Conservation (phyloP, 2,329 filamentous ascomycete genomes). For the Paecilomyces niveus region DNA sequence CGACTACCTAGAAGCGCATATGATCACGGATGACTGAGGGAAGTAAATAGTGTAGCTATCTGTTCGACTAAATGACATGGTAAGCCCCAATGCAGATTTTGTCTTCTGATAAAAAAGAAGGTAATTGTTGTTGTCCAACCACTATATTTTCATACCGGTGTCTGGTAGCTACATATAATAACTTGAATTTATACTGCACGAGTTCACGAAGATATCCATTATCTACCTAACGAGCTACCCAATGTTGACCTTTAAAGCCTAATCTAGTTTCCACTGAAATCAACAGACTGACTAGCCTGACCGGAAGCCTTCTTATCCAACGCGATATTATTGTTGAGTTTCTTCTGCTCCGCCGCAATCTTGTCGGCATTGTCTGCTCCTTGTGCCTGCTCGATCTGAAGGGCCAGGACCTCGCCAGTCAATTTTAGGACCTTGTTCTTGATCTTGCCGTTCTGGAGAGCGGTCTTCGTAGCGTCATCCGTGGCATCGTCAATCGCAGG, state of each 20-base stretch:
- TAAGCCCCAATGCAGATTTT: too few relatives aligned
- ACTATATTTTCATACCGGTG: too few relatives aligned
- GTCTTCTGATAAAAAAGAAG: too few relatives aligned
- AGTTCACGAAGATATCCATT: neutral
- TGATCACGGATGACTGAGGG: too few relatives aligned
- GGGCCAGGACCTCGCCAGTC: constrained; percentile 44
- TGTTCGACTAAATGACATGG: too few relatives aligned
- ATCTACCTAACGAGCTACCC: neutral
- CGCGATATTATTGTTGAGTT: constrained; percentile 48
- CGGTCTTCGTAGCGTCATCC: constrained; percentile 33
- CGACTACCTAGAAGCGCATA: too few relatives aligned
- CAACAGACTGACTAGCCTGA: constrained; percentile 14
- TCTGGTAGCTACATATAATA: too few relatives aligned
- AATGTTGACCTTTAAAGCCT: neutral
- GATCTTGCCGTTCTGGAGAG: constrained; percentile 50
- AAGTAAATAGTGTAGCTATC: too few relatives aligned
- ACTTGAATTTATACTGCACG: too few relatives aligned
- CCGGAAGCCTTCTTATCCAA: constrained; percentile 28
- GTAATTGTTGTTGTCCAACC: too few relatives aligned
- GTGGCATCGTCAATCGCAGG: constrained; percentile 44
- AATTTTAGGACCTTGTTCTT: constrained; percentile 58
- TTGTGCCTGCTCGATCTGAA: constrained; percentile 48
- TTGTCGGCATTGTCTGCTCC: constrained; percentile 37
- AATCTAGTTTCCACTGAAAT: neutral
- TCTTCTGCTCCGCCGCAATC: constrained; percentile 43